Base-by-base conservation (phyloP, 1,284 basidiomycete genomes). In the Ceratobasidium sp. region DNA sequence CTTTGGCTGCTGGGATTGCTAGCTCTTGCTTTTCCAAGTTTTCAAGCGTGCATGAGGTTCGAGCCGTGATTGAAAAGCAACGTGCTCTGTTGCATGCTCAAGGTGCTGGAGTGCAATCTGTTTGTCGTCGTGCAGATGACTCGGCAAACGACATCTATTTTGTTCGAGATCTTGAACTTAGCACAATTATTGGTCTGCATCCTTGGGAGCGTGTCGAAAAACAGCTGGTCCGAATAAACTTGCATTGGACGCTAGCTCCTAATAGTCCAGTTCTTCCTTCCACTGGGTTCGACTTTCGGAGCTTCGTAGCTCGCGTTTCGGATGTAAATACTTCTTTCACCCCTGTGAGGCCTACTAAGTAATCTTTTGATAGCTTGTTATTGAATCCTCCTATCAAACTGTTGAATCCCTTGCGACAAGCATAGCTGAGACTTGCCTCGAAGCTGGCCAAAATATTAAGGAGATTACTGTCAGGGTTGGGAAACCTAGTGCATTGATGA, bases 401-500 rank as follows among this genome's bases (percentile, higher is more conserved):
- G 85, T 96, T 69, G 94, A 97, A 83, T 89, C 92, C 0, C 85
- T 96, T 13, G 88, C 89, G 8, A 90, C 92, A 7, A 85, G 85
- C 11, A 86, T 92, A 17, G 90, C 93, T 0, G 83, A 86, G 54
- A 81, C 83, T 63, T 81, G 85, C 3, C 83, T 90, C 20, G 63
- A 81, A 74, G 13, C 58, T 63, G 77, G 60, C 35, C 58, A 42
- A 45, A 58, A 64, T 0, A 61, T 83, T 6, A 82, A 85, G 23
- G 79, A 81, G 23, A 86, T 91, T 8, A 88, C 86, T 0, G 87
- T 95, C 33, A 87, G 88, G n/a, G 87, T 91, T 8, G 88, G 90
- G 13, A 96, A 96, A 82, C 93, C 93, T 1, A 89, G 89, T 42
- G 94, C 94, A 0, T 85, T 96, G 31, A 89, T 91, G 54, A 91